These are phyloP conservation scores for Bolboschoenus planiculmis DNA, from an alignment of 176 grass and related monocot genomes.

Conservation along the genomic window DNA sequence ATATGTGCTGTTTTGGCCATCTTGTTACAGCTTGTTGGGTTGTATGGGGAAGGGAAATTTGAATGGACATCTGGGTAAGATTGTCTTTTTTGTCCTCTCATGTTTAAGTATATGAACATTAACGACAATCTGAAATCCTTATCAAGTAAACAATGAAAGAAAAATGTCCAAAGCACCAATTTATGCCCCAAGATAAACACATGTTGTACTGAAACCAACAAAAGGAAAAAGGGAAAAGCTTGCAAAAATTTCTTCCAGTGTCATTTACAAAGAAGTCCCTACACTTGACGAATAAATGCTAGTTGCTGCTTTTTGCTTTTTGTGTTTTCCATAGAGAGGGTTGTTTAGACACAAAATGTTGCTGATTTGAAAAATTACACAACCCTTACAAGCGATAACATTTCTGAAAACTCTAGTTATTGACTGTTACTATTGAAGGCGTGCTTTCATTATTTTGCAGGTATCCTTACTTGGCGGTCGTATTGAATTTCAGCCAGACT, in stretches of 20 bases:
- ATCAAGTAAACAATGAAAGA: not conserved
- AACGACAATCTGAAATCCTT: not conserved
- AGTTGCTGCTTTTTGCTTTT: not conserved
- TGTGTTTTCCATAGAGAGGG: not conserved
- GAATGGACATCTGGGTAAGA: conserved; percentile 89
- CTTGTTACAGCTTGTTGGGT: conserved; percentile 66
- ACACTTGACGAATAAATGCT: not conserved
- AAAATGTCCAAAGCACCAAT: not conserved
- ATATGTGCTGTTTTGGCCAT: conserved; percentile 92
- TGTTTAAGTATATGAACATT: not conserved
- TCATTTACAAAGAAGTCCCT: not conserved
- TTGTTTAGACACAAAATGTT: not conserved
- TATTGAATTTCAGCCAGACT: conserved; percentile 97
- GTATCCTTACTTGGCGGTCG: conserved; percentile 93
- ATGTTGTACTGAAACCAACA: not conserved
- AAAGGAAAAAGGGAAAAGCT: not conserved
- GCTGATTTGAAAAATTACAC: not conserved
- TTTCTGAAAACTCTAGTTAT: not conserved
- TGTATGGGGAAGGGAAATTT: conserved; percentile 98
- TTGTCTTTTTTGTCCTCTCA: not conserved
- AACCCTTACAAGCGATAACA: not conserved
- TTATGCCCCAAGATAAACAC: not conserved
- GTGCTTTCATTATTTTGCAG: conserved; percentile 28
- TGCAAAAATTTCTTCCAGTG: not conserved
- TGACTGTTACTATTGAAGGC: not conserved